Conservation (phyloP, 768 basidiomycete species). For the Sutorius australiensis region DNA sequence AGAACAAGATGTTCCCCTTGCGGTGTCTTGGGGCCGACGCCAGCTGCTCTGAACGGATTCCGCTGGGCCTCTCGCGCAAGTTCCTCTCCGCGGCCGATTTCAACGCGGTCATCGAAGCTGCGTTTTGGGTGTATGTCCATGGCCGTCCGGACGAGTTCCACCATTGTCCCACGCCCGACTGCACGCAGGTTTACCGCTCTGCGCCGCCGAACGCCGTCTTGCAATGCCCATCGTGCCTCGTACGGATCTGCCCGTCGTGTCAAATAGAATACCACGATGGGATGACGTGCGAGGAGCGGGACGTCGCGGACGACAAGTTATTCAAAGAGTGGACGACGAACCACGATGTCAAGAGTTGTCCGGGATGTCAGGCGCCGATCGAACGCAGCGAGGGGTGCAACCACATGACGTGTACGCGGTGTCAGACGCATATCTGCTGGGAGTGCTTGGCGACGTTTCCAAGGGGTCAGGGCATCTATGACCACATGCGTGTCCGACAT, state of each 20-base stretch:
- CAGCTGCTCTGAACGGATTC: constrained; percentile 53
- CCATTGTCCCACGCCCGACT: constrained; percentile 79
- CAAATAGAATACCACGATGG: constrained; percentile 61
- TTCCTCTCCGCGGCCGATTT: constrained; percentile 53
- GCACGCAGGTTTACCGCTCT: constrained; percentile 66
- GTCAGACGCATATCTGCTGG: constrained; percentile 80
- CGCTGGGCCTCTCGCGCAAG: constrained; percentile 47
- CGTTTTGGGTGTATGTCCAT: constrained; percentile 61
- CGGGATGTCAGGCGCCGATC: constrained; percentile 65
- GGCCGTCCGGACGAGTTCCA: constrained; percentile 58
- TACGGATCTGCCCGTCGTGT: constrained; percentile 66
- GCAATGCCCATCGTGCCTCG: constrained; percentile 68
- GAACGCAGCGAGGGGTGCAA: constrained; percentile 77
- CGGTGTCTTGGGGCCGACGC: constrained; percentile 65
- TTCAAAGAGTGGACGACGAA: constrained; percentile 61
- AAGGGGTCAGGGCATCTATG: constrained; percentile 66
- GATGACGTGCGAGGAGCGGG: constrained; percentile 57
- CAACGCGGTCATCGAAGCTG: constrained; percentile 50
- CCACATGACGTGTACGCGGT: constrained; percentile 75
- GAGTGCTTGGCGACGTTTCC: constrained; percentile 70
- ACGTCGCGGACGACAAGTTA: constrained; percentile 46
- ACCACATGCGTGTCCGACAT: constrained; percentile 67
- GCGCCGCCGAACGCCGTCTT: constrained; percentile 47
- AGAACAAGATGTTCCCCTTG: constrained; percentile 64
- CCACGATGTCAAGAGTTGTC: constrained; percentile 72